Evolutionary conservation across 345 rosid species (phyloP).

Genomic region (Eucalyptus brandiana): DNA sequence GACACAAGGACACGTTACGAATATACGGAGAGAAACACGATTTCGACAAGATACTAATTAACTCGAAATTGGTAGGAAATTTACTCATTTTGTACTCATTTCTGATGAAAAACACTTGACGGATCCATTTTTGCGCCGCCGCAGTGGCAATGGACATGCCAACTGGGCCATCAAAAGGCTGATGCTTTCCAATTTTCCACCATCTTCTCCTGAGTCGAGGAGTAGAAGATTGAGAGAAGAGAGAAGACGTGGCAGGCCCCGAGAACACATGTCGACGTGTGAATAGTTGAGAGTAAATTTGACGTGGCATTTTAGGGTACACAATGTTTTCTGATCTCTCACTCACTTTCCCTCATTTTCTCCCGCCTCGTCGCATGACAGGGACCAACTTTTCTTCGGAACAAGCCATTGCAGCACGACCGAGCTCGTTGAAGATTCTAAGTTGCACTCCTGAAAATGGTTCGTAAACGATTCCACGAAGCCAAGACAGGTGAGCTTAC

Average conservation of each 20-base stretch:
- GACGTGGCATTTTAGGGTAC: too few relatives aligned
- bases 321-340: not conserved
- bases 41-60: not conserved
- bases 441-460: slow-evolving; percentile 12
- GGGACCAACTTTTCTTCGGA: not conserved
- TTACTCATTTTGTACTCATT: not conserved
- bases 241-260: too few relatives aligned
- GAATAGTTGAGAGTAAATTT: too few relatives aligned
- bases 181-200: not conserved
- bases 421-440: not conserved
- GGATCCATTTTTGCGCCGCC: not conserved
- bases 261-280: fast-evolving
- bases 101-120: not conserved
- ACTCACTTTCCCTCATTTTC: not conserved
- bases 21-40: too few relatives aligned
- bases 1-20: not conserved
- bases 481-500: slow-evolving; percentile 42
- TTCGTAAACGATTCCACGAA: slow-evolving; percentile 38
- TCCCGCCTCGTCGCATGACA: not conserved
- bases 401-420: not conserved
- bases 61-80: not conserved
- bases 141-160: not conserved
- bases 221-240: too few relatives aligned
- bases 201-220: not conserved
- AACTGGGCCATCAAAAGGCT: not conserved